Evolutionary conservation across 257 asterid species (phyloP), one percentile per base, ranked within the genome.

Genomic region (Dorcoceras hygrometricum): DNA sequence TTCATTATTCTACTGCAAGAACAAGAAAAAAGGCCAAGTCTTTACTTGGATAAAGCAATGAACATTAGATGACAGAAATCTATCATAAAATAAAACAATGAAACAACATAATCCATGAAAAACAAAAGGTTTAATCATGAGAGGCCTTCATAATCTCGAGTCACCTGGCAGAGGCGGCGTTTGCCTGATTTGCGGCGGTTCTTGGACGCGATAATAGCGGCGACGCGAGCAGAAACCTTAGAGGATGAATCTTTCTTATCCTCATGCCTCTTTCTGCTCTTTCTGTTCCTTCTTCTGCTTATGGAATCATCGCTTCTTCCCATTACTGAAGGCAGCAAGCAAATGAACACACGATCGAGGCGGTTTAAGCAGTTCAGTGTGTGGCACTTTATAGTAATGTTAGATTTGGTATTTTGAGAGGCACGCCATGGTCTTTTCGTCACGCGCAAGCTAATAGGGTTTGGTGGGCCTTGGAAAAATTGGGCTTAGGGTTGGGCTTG

Each of bases 111-210:
- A 16, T 4, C 20, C 54, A 4, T 18, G 5, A 46, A 16, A 43
- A 16, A 46, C 16, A 46, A 39, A 46, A 14, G 19, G 14, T 11
- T 39, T 39, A 5, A 16, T 3, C 2, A 16, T 14, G 20, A 4
- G 2, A 16, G 14, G 53, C 16, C 53, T 43, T 16, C 53, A 10
- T 4, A 4, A 46, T 14, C 24, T 11, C 31, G 56, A 22, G 10
- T 29, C 6, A 83, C 88, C 83, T 83, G 86, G 60, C 88, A 83
- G 67, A 50, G 62, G 63, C 88, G 71, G 77, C 88, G 88, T 68
- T 83, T 83, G 57, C 88, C 88, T 24, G 86, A 26, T 25, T 66
- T 80, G 48, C 88, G 85, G 73, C 88, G 85, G 76, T 83, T 83
- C 76, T 83, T 83, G 73, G 81, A 60, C 78, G 88, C 88, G 86